Evolutionary conservation across 345 rosid species (phyloP).

Genomic region (Hibiscus mutabilis): DNA sequence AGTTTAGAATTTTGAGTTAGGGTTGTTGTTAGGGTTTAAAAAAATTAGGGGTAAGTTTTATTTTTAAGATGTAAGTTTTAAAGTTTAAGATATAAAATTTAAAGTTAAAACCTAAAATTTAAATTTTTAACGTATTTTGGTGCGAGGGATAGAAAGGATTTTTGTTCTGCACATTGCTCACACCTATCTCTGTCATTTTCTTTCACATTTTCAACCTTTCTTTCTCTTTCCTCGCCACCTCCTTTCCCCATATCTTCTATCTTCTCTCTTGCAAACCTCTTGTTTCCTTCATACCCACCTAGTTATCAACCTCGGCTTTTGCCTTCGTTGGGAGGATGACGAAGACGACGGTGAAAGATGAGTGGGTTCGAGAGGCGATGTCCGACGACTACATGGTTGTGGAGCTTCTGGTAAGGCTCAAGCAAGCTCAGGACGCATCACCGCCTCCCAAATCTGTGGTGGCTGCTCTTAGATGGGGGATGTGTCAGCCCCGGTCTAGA

Average conservation of each 20-base stretch:
- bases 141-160: too few relatives aligned
- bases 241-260: background rate
- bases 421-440: slow-evolving; percentile 28
- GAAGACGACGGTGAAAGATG: slow-evolving; percentile 36
- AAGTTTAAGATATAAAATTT: too few relatives aligned
- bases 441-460: slow-evolving; percentile 20
- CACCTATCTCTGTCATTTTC: slow-evolving; percentile 5
- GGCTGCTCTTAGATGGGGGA: slow-evolving; percentile 45
- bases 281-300: background rate
- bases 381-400: slow-evolving; percentile 56
- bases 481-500: slow-evolving; percentile 51
- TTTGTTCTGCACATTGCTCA: too few relatives aligned
- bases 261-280: background rate
- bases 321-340: background rate
- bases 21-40: too few relatives aligned
- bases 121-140: too few relatives aligned
- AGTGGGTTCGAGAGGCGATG: slow-evolving; percentile 73
- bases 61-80: too few relatives aligned
- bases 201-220: slow-evolving; percentile 15
- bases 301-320: background rate
- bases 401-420: slow-evolving; percentile 59
- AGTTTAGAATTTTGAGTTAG: too few relatives aligned
- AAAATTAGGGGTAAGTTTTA: too few relatives aligned
- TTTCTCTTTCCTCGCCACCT: slow-evolving; percentile 23
- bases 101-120: too few relatives aligned